phyloP scores from a whole-genome alignment of 2,329 filamentous ascomycete genomes.

The Albophoma yamanashiensis region DNA sequence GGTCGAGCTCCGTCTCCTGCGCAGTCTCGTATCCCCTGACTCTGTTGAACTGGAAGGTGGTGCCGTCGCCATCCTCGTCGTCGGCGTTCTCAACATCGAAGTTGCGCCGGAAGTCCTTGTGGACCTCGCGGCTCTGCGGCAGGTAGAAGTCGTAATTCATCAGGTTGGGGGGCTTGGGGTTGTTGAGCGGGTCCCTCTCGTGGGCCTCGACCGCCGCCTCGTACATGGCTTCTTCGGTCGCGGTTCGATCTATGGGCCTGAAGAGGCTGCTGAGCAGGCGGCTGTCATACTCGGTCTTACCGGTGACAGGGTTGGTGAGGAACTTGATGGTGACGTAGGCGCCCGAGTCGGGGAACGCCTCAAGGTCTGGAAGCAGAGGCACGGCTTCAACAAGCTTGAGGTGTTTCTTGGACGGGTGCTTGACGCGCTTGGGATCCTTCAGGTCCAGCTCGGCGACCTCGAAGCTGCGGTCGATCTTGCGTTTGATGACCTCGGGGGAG shows the following conservation, averaged over 20 bases:
- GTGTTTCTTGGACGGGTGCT: conserved; percentile 47
- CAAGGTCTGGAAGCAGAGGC: conserved; percentile 53
- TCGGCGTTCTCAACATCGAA: conserved; percentile 48
- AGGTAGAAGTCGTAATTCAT: conserved; percentile 61
- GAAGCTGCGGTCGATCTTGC: conserved; percentile 55
- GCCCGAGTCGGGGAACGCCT: conserved; percentile 59
- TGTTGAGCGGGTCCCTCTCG: conserved; percentile 43
- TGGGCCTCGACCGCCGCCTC: conserved; percentile 40
- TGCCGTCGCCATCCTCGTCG: conserved; percentile 41
- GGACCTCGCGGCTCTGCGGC: conserved; percentile 34
- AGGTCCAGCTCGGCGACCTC: conserved; percentile 41
- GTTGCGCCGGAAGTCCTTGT: conserved; percentile 46
- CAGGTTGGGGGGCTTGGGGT: conserved; percentile 44
- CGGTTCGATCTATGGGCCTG: conserved; percentile 45
- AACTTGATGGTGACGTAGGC: conserved; percentile 63
- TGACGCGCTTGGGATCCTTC: conserved; percentile 41
- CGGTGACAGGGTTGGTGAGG: conserved; percentile 50
- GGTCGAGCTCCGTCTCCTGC: conserved; percentile 44
- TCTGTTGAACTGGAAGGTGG: conserved; percentile 53
- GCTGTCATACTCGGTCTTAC: conserved; percentile 40
- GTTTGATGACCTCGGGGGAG: conserved; percentile 56
- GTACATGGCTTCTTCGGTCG: conserved; percentile 42
- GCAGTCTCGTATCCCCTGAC: conserved; percentile 55
- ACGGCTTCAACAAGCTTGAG: conserved; percentile 48
- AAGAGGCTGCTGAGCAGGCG: conserved; percentile 53